Conservation (phyloP, 2,329 filamentous ascomycete species). For the Monosporascus sp. region DNA sequence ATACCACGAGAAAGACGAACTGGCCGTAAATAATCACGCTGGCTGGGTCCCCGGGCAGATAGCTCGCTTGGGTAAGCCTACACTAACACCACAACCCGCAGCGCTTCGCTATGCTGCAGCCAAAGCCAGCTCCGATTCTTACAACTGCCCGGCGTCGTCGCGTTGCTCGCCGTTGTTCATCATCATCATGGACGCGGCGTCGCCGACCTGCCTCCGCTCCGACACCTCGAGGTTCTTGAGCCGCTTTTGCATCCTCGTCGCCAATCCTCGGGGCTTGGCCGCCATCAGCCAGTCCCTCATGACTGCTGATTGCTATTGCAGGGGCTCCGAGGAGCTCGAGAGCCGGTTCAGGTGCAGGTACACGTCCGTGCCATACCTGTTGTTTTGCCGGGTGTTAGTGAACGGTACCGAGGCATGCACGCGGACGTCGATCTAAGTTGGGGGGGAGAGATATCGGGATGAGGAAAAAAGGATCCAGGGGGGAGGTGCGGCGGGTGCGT, state of each 20-base stretch:
- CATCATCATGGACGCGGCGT: constrained; percentile 50
- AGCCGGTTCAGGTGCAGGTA: constrained; percentile 96
- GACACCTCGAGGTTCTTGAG: constrained; percentile 70
- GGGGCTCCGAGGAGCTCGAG: constrained; percentile 89
- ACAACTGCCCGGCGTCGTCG: neutral
- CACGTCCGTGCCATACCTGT: constrained; percentile 92
- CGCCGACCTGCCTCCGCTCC: constrained; percentile 84
- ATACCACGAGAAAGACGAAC: too few species aligned
- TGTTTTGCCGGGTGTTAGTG: too few species aligned
- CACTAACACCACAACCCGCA: too few species aligned
- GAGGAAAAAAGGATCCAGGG: constrained; percentile 1
- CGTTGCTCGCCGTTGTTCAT: constrained; percentile 9
- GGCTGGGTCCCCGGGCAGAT: too few species aligned
- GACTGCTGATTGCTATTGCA: constrained; percentile 92
- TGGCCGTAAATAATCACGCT: too few species aligned
- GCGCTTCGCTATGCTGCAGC: too few species aligned
- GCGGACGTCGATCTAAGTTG: too few species aligned
- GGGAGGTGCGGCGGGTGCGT: neutral
- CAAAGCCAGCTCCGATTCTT: too few species aligned
- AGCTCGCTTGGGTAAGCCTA: too few species aligned
- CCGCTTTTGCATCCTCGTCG: constrained; percentile 61
- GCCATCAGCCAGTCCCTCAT: constrained; percentile 60
- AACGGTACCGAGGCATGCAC: too few species aligned
- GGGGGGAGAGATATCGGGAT: neutral
- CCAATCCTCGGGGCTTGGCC: constrained; percentile 58